Percentiles rank a stretch among this genome's conserved stretches.
These are phyloP conservation scores for Nectriaceae sp. DNA, from an alignment of 2,329 filamentous ascomycete genomes.

Conservation along the genomic window DNA sequence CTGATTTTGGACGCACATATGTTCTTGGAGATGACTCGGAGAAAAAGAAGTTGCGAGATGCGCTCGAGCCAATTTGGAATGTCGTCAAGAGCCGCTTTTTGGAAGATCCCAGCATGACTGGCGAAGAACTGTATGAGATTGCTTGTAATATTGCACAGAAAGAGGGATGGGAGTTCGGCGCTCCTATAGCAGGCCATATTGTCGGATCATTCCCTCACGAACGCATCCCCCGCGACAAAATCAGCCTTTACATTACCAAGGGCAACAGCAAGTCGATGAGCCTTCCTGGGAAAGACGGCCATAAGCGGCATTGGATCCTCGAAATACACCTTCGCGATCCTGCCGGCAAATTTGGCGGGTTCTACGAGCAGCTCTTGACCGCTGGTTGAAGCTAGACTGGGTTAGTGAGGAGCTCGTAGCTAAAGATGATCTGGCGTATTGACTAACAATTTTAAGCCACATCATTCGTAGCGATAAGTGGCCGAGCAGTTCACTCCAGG, in stretches of 20 bases:
- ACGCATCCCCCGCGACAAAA: slow-evolving; percentile 49
- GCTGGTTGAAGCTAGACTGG: neutral
- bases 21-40: slow-evolving; percentile 48
- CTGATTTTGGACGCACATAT: slow-evolving; percentile 55
- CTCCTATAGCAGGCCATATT: slow-evolving; percentile 48
- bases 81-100: slow-evolving; percentile 43
- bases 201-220: slow-evolving; percentile 54
- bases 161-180: slow-evolving; percentile 47
- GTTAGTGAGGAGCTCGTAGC: too few relatives aligned
- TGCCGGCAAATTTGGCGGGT: slow-evolving; percentile 40
- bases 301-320: slow-evolving; percentile 50
- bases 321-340: slow-evolving; percentile 49
- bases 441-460: too few relatives aligned
- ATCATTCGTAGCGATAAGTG: too few relatives aligned
- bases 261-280: slow-evolving; percentile 46
- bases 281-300: slow-evolving; percentile 39
- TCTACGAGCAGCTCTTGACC: slow-evolving; percentile 43
- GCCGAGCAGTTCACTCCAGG: too few relatives aligned
- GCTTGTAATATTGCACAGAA: slow-evolving; percentile 38
- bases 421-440: neutral
- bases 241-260: slow-evolving; percentile 44
- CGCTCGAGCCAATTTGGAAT: slow-evolving; percentile 48
- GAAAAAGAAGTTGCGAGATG: slow-evolving; percentile 46
- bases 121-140: slow-evolving; percentile 48
- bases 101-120: slow-evolving; percentile 46